phyloP scores from a whole-genome alignment of 345 rosid genomes.

The Noccaea caerulescens region DNA sequence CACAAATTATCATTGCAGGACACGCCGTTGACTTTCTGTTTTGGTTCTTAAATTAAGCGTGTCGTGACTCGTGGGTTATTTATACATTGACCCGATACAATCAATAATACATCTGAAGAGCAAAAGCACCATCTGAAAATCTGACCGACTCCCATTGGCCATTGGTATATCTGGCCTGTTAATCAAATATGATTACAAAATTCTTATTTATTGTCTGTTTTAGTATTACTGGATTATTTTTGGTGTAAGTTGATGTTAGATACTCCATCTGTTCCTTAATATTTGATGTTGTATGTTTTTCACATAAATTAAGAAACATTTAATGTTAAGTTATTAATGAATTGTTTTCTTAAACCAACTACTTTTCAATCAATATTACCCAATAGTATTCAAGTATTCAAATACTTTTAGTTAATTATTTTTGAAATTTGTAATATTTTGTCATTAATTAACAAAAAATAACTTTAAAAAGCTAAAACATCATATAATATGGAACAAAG shows the following conservation, averaged over 20 bases:
- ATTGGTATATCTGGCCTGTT: conserved; percentile 3
- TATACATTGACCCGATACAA: conserved; percentile 10
- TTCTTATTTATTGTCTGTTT: background rate
- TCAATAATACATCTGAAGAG: background rate
- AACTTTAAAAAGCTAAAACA: too few species aligned
- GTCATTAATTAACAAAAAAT: too few species aligned
- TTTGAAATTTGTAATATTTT: too few species aligned
- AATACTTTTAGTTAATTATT: too few species aligned
- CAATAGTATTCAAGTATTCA: too few species aligned
- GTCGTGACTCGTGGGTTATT: background rate
- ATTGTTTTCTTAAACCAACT: too few species aligned
- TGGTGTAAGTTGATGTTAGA: conserved; percentile 23
- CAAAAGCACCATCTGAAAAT: conserved; percentile 18
- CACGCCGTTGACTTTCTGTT: conserved; percentile 8
- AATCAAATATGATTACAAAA: background rate
- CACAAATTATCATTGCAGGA: background rate
- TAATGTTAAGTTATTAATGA: too few species aligned
- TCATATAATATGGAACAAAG: too few species aligned
- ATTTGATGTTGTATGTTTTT: too few species aligned
- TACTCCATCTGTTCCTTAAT: too few species aligned
- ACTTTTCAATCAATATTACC: too few species aligned
- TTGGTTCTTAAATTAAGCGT: background rate
- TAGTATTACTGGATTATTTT: conserved; percentile 4
- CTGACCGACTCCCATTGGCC: background rate
- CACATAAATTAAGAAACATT: too few species aligned